Percentiles rank a stretch among this genome's conserved stretches.
Conservation (phyloP, 1,284 basidiomycete genomes). For the Filobasidium uniguttulatum region DNA sequence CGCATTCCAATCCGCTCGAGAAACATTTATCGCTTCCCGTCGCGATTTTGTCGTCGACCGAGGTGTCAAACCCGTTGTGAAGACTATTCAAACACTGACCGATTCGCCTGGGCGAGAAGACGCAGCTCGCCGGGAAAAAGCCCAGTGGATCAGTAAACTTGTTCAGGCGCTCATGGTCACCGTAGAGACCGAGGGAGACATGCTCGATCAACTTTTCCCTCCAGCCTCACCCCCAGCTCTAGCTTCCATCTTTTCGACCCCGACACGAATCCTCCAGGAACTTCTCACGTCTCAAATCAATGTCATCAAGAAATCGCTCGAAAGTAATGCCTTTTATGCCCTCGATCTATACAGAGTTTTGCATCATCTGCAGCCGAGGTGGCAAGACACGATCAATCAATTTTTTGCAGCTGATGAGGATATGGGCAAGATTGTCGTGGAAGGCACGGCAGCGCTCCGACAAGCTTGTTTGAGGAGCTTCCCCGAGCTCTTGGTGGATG, state of each 20-base stretch:
- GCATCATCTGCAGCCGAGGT: constrained; percentile 18
- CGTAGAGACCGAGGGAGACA: constrained; percentile 28
- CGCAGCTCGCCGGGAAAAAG: constrained; percentile 23
- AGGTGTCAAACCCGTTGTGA: constrained; percentile 16
- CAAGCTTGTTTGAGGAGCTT: constrained; percentile 24
- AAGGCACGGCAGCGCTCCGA: constrained; percentile 3
- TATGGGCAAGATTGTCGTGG: not conserved
- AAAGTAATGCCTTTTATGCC: constrained; percentile 27
- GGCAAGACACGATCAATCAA: constrained; percentile 22
- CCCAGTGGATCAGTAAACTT: constrained; percentile 19
- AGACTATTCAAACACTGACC: constrained; percentile 23
- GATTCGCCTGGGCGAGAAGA: constrained; percentile 20
- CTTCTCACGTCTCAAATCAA: constrained; percentile 23
- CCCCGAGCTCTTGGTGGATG: constrained; percentile 34
- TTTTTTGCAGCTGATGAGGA: constrained; percentile 17
- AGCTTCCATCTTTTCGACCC: constrained; percentile 19
- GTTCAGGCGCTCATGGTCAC: constrained; percentile 25
- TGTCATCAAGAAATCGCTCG: constrained; percentile 27
- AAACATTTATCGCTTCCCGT: constrained; percentile 7
- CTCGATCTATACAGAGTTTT: constrained; percentile 31
- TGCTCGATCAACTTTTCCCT: constrained; percentile 27
- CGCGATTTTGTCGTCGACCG: constrained; percentile 9
- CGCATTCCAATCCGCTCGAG: not conserved
- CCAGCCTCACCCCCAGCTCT: constrained; percentile 22
- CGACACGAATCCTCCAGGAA: constrained; percentile 16